Conservation (phyloP, 352 stramenopile genomes). For the Pythium coloratum region DNA sequence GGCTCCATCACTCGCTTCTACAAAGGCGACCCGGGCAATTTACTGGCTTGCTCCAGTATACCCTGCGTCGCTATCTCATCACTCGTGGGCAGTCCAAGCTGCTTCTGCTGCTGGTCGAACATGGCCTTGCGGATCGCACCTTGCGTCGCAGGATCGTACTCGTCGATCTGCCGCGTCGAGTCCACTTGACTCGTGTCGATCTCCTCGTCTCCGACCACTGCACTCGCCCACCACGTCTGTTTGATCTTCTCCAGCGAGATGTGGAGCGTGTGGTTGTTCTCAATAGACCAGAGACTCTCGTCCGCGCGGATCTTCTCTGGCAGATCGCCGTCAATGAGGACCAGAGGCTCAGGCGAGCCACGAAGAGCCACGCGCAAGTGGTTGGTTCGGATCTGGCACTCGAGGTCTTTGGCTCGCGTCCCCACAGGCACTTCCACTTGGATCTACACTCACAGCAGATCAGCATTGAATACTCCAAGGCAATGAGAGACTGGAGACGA, state of each 20-base stretch:
- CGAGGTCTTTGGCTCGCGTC: conserved; percentile 90
- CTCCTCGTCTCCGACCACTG: conserved; percentile 89
- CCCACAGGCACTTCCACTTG: conserved; percentile 86
- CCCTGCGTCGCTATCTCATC: conserved; percentile 93
- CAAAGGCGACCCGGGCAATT: conserved; percentile 63
- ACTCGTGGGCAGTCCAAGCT: conserved; percentile 87
- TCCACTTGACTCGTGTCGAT: conserved; percentile 98
- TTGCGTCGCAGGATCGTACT: conserved; percentile 97
- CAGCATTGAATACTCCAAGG: background rate
- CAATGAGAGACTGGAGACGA: background rate
- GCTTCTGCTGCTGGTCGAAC: conserved; percentile 93
- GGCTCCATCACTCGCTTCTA: too few species aligned
- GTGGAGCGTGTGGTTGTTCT: conserved; percentile 58
- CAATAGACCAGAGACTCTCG: conserved; percentile 98
- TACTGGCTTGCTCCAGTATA: conserved; percentile 93
- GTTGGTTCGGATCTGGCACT: conserved; percentile 88
- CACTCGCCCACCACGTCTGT: conserved; percentile 98
- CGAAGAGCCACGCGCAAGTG: conserved; percentile 88
- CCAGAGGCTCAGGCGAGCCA: background rate
- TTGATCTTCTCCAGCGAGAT: conserved; percentile 96
- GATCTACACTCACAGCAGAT: conserved; percentile 39
- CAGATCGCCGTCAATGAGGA: conserved; percentile 84
- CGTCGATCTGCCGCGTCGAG: conserved; percentile 94
- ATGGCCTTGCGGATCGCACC: conserved; percentile 99
- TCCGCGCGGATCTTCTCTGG: conserved; percentile 94